Percentiles rank a stretch among this genome's conserved stretches.
Evolutionary conservation across 2,329 filamentous ascomycete genomes (phyloP).

Genomic region (Venturia effusa): DNA sequence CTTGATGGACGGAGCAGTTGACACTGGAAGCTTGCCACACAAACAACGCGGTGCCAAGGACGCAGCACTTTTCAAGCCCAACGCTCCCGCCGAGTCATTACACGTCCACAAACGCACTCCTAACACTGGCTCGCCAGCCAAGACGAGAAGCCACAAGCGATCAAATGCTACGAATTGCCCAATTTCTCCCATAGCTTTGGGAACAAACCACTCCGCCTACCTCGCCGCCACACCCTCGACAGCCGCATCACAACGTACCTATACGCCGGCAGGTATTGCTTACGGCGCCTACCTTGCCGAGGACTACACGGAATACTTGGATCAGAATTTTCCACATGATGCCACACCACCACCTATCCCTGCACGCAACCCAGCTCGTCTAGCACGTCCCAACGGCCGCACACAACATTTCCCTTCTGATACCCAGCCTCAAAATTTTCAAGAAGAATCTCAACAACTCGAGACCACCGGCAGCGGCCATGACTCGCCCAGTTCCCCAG

Average conservation of each 20-base stretch:
- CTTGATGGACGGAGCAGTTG: not conserved
- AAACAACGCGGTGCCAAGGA: not conserved
- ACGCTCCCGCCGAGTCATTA: not conserved
- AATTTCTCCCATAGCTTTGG: too few relatives aligned
- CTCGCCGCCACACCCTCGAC: not conserved
- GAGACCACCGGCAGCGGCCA: not conserved
- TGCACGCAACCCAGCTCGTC: not conserved
- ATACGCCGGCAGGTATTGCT: not conserved
- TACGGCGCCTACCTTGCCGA: not conserved
- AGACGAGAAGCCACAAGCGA: not conserved
- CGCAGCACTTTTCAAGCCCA: not conserved
- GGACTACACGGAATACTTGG: not conserved
- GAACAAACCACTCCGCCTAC: not conserved
- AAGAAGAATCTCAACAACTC: too few relatives aligned
- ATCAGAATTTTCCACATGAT: not conserved
- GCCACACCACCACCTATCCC: not conserved
- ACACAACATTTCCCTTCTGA: not conserved
- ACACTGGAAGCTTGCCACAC: not conserved
- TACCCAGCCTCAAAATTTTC: too few relatives aligned
- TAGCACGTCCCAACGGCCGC: too few relatives aligned
- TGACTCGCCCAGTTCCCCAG: not conserved
- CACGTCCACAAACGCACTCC: not conserved
- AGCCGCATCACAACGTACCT: not conserved
- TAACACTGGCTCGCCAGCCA: not conserved
- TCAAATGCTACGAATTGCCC: not conserved